Evolutionary conservation across 176 grass and related monocot genomes (phyloP).

Genomic region (Dendrocalamus sinicus): DNA sequence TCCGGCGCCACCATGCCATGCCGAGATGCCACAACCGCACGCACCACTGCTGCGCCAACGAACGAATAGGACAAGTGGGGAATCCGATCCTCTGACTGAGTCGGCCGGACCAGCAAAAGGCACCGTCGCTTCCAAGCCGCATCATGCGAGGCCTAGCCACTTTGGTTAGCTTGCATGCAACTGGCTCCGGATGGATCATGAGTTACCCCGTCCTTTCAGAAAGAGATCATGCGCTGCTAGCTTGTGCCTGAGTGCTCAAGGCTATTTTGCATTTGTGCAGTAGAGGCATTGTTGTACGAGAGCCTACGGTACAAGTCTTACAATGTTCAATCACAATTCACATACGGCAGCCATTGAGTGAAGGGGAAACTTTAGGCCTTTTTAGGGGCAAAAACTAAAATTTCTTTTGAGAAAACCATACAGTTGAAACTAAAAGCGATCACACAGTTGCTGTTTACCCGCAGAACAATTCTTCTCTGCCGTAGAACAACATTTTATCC

Average conservation of each 20-base stretch:
- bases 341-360: not conserved
- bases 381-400: not conserved
- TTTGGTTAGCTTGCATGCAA: not conserved
- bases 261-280: not conserved
- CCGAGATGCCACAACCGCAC: not conserved
- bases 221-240: not conserved
- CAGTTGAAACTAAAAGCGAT: not conserved
- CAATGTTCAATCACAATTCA: not conserved
- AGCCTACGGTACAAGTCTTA: not conserved
- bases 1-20: constrained; percentile 9
- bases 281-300: not conserved
- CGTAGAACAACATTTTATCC: not conserved
- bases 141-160: not conserved
- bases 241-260: not conserved
- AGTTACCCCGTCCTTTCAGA: not conserved
- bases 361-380: not conserved
- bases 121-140: not conserved
- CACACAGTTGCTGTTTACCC: not conserved
- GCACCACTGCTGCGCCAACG: not conserved
- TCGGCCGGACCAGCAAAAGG: not conserved
- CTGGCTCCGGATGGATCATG: not conserved
- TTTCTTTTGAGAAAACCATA: too few relatives aligned
- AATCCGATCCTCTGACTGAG: constrained; percentile 43
- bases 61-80: constrained; percentile 37
- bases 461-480: not conserved